phyloP scores from a whole-genome alignment of 768 basidiomycete species.

The Suillus subluteus region DNA sequence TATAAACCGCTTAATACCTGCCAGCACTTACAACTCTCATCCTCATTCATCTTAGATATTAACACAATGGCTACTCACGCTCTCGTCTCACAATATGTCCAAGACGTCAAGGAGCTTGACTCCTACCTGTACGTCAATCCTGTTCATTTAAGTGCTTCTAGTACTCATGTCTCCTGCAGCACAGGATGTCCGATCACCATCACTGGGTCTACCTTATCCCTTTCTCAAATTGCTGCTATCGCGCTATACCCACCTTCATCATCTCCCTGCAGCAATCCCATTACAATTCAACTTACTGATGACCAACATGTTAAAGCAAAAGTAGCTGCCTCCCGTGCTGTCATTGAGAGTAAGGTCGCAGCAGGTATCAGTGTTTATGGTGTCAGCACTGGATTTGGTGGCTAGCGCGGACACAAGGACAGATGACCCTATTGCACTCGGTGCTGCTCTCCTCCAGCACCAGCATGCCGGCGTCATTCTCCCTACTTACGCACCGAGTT shows the following conservation, averaged over 20 bases:
- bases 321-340: slow-evolving; percentile 63
- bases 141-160: neutral
- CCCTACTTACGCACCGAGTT: slow-evolving; percentile 48
- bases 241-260: slow-evolving; percentile 59
- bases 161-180: slow-evolving; percentile 37
- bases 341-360: slow-evolving; percentile 69
- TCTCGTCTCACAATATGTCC: slow-evolving; percentile 59
- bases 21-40: neutral
- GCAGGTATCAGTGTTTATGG: slow-evolving; percentile 78
- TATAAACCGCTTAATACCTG: neutral
- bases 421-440: slow-evolving; percentile 70
- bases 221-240: slow-evolving; percentile 77
- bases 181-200: slow-evolving; percentile 64
- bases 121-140: slow-evolving; percentile 53
- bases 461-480: slow-evolving; percentile 73
- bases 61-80: slow-evolving; percentile 17
- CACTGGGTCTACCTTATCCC: slow-evolving; percentile 71
- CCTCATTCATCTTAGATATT: neutral
- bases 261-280: slow-evolving; percentile 33
- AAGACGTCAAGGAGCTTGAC: slow-evolving; percentile 64
- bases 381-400: slow-evolving; percentile 84
- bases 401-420: slow-evolving; percentile 89
- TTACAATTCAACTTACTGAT: slow-evolving; percentile 24
- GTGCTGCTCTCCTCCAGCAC: slow-evolving; percentile 83
- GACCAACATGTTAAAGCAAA: slow-evolving; percentile 44